These are phyloP conservation scores for Pleurotus salmoneostramineus DNA, from an alignment of 768 basidiomycete species.

Conservation along the genomic window DNA sequence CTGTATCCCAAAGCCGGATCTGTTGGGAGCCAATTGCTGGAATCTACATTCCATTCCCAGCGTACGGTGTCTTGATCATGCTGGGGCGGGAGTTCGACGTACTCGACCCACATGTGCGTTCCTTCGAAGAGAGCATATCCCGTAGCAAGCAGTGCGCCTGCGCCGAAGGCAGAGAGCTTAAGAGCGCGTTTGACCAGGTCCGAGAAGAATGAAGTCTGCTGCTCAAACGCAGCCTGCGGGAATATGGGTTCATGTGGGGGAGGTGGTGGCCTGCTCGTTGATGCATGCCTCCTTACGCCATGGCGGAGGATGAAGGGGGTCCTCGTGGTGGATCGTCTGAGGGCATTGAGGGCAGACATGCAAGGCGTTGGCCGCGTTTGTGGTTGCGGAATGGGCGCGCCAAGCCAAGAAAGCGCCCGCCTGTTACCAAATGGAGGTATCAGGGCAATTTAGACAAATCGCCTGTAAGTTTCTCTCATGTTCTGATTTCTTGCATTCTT, in stretches of 20 bases:
- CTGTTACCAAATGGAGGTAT: not conserved
- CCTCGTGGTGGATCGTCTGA: too few species aligned
- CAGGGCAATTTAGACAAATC: slow-evolving; percentile 4
- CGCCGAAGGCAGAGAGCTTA: slow-evolving; percentile 44
- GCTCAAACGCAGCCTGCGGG: slow-evolving; percentile 23
- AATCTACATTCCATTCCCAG: slow-evolving; percentile 69
- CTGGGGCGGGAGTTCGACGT: slow-evolving; percentile 41
- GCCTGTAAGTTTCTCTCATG: not conserved
- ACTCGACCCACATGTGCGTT: slow-evolving; percentile 63
- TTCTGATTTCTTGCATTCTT: not conserved
- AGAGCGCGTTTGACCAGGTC: slow-evolving; percentile 41
- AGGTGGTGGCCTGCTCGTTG: too few species aligned
- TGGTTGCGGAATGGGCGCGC: not conserved
- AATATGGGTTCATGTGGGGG: slow-evolving; percentile 8
- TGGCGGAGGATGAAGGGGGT: too few species aligned
- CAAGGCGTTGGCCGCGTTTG: too few species aligned
- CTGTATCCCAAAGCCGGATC: slow-evolving; percentile 62
- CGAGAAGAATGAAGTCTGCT: slow-evolving; percentile 33
- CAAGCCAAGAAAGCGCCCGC: not conserved
- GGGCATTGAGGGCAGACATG: too few species aligned
- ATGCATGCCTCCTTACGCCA: too few species aligned
- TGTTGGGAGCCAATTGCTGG: slow-evolving; percentile 73
- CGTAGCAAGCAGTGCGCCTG: slow-evolving; percentile 39
- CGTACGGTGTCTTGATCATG: slow-evolving; percentile 45
- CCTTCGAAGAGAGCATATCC: slow-evolving; percentile 48